phyloP scores from a whole-genome alignment of 73 alveolate genomes.

The Uronychia binucleata region DNA sequence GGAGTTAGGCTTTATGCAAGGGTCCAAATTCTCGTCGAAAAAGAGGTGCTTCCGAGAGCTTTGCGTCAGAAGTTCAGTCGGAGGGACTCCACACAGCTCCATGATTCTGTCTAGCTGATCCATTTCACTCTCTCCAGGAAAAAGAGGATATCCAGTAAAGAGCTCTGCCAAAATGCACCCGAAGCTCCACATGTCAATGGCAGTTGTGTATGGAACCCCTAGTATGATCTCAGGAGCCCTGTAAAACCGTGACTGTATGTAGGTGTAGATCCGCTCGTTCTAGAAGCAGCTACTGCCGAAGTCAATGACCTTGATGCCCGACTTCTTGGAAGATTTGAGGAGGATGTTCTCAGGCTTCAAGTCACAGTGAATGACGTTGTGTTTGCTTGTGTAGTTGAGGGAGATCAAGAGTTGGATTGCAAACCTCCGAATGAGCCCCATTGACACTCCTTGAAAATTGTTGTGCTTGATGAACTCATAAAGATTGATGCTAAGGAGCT shows the following conservation, averaged over 20 bases:
- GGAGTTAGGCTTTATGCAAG: constrained; percentile 20
- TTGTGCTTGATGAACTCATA: constrained; percentile 38
- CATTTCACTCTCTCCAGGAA: constrained; percentile 67
- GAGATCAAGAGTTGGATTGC: constrained; percentile 83
- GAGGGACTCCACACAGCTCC: constrained; percentile 57
- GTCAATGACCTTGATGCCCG: constrained; percentile 71
- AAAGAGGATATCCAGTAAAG: constrained; percentile 64
- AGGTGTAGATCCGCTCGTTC: constrained; percentile 62
- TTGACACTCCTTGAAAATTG: constrained; percentile 70
- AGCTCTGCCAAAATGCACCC: constrained; percentile 70
- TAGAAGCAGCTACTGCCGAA: constrained; percentile 82
- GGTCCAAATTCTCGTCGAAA: constrained; percentile 56
- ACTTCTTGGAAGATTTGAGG: constrained; percentile 60
- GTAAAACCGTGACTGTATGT: constrained; percentile 59
- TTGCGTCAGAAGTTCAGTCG: constrained; percentile 31
- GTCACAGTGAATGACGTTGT: constrained; percentile 81
- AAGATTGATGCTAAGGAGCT: constrained; percentile 26
- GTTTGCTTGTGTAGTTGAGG: constrained; percentile 68
- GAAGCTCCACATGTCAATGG: constrained; percentile 77
- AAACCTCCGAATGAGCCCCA: constrained; percentile 75
- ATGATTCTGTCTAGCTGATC: constrained; percentile 59
- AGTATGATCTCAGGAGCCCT: constrained; percentile 73
- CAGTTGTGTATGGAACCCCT: constrained; percentile 66
- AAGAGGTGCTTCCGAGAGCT: constrained; percentile 34
- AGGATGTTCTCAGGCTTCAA: constrained; percentile 85